Evolutionary conservation across 139 green algal species (phyloP).

Genomic region (Monoraphidium neglectum): DNA sequence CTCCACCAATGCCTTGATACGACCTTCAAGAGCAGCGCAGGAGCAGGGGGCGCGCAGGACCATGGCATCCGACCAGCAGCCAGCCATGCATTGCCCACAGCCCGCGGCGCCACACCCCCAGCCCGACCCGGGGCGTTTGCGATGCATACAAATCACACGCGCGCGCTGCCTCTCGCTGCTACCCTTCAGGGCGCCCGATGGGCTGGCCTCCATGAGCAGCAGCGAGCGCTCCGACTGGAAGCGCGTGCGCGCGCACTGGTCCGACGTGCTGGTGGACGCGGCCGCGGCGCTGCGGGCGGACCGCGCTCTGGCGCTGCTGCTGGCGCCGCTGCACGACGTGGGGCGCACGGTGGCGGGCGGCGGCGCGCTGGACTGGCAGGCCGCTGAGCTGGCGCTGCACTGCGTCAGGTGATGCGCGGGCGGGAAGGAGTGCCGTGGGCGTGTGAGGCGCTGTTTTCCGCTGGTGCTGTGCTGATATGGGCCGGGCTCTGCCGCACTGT

Average conservation of each 20-base stretch:
- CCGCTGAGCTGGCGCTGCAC: conserved; percentile 74
- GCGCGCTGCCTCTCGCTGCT: too few relatives aligned
- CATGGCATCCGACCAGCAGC: too few relatives aligned
- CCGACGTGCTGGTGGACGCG: conserved; percentile 62
- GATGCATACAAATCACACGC: too few relatives aligned
- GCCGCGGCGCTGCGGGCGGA: conserved; percentile 57
- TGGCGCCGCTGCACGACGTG: conserved; percentile 52
- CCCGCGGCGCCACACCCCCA: too few relatives aligned
- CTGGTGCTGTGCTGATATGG: too few relatives aligned
- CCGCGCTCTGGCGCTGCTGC: conserved; percentile 21
- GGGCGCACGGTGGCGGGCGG: background rate
- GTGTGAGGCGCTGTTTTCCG: background rate
- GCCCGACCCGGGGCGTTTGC: too few relatives aligned
- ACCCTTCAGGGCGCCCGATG: conserved; percentile 9
- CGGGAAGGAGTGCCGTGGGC: background rate
- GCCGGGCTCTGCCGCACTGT: too few relatives aligned
- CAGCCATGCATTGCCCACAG: too few relatives aligned
- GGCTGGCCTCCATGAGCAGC: background rate
- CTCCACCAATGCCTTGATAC: too few relatives aligned
- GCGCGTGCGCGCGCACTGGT: conserved; percentile 47
- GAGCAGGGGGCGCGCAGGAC: too few relatives aligned
- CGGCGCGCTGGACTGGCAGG: conserved; percentile 68
- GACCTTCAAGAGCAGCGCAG: too few relatives aligned
- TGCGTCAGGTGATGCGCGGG: conserved; percentile 68
- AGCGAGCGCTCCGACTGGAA: conserved; percentile 10